phyloP scores from a whole-genome alignment of 805 yeast genomes.

The Jamesozyma gamospora region DNA sequence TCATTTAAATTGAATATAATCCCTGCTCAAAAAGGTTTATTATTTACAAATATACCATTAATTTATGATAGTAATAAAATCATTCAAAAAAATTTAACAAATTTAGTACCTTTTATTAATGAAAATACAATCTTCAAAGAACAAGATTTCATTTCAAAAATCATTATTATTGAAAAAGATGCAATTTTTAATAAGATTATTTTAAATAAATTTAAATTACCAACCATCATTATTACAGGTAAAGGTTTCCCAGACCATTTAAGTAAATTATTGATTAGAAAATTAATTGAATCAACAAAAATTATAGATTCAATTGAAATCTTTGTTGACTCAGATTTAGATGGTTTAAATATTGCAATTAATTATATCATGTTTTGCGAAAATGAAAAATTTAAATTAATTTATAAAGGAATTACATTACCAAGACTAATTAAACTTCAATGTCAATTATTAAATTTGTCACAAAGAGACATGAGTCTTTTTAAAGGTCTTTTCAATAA shows the following conservation, averaged over 20 bases:
- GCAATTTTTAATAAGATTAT: constrained; percentile 35
- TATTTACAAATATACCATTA: constrained; percentile 23
- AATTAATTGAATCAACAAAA: constrained; percentile 9
- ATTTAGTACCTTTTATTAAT: constrained; percentile 35
- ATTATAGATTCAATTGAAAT: constrained; percentile 20
- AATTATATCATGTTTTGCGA: constrained; percentile 29
- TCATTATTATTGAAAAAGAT: constrained; percentile 46
- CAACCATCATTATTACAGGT: constrained; percentile 41
- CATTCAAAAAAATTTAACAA: background rate
- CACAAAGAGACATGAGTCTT: constrained; percentile 23
- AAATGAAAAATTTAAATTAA: background rate
- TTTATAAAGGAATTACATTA: constrained; percentile 18
- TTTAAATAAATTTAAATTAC: background rate
- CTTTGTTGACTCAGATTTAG: constrained; percentile 56
- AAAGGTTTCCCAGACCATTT: constrained; percentile 61
- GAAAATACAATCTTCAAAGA: constrained; percentile 8
- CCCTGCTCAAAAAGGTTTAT: constrained; percentile 55
- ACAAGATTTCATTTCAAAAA: background rate
- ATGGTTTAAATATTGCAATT: constrained; percentile 50
- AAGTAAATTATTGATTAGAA: constrained; percentile 37
- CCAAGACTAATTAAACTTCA: constrained; percentile 9
- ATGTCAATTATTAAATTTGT: constrained; percentile 16
- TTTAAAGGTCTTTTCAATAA: background rate
- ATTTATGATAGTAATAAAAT: too few relatives aligned
- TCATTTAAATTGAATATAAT: constrained; percentile 37